phyloP scores from a whole-genome alignment of 768 basidiomycete genomes.

The Kockovaella imperatae region DNA sequence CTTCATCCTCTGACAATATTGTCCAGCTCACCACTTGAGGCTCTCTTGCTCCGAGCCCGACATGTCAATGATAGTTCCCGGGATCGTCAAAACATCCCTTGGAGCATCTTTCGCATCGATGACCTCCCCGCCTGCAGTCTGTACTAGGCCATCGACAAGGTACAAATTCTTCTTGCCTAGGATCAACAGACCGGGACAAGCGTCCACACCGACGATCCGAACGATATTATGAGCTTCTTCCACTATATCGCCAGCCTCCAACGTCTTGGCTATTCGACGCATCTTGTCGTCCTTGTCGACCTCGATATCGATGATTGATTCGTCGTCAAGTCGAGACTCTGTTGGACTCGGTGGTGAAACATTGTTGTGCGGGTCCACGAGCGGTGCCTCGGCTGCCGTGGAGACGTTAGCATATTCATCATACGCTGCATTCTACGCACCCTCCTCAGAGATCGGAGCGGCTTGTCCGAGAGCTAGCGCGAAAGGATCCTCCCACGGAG shows the following conservation, averaged over 20 bases:
- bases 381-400: not conserved
- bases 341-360: not conserved
- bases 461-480: constrained; percentile 35
- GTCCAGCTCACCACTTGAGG: constrained; percentile 61
- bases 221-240: constrained; percentile 69
- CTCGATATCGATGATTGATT: constrained; percentile 58
- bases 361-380: not conserved
- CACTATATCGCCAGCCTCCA: constrained; percentile 83
- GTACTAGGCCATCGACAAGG: constrained; percentile 80
- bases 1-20: not conserved
- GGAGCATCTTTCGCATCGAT: constrained; percentile 83
- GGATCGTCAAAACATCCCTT: constrained; percentile 68
- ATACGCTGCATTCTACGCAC: constrained; percentile 4
- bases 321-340: constrained; percentile 18
- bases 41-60: constrained; percentile 65
- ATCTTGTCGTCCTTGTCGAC: constrained; percentile 66
- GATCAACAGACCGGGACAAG: constrained; percentile 81
- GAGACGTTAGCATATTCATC: not conserved
- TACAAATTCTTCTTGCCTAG: constrained; percentile 78
- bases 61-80: constrained; percentile 73
- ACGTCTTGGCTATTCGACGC: constrained; percentile 71
- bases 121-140: constrained; percentile 77
- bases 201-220: constrained; percentile 81
- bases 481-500: constrained; percentile 44
- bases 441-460: constrained; percentile 25